A percentile compares a stretch with the other conserved stretches of the same genome.
phyloP scores from a whole-genome alignment of 805 yeast species.

The Candida silvicultrix region DNA sequence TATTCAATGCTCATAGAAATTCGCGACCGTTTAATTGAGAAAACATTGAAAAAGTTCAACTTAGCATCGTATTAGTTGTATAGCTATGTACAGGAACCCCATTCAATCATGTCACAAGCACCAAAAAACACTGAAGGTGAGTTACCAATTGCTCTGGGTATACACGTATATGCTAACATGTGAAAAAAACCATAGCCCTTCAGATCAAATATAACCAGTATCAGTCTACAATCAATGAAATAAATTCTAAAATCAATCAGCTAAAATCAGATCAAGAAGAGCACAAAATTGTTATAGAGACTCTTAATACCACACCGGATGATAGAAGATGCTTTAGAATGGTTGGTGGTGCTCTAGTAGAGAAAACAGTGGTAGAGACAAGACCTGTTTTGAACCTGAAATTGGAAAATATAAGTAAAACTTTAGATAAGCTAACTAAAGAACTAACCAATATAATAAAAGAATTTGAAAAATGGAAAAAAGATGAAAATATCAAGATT shows the following conservation, averaged over 20 bases:
- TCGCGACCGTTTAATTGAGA: too few species aligned
- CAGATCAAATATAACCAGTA: slow-evolving; percentile 47
- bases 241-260: slow-evolving; percentile 40
- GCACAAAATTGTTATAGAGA: slow-evolving; percentile 49
- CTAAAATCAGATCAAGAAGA: slow-evolving; percentile 43
- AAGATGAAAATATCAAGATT: slow-evolving; percentile 32
- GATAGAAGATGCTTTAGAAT: slow-evolving; percentile 82
- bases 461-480: slow-evolving; percentile 39
- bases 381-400: slow-evolving; percentile 55
- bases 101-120: background rate
- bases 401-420: slow-evolving; percentile 36
- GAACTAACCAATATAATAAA: slow-evolving; percentile 28
- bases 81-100: too few species aligned
- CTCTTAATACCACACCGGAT: slow-evolving; percentile 42
- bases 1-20: too few species aligned
- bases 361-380: slow-evolving; percentile 76
- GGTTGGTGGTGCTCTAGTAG: slow-evolving; percentile 91
- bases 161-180: background rate
- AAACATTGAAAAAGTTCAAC: background rate
- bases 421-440: slow-evolving; percentile 25
- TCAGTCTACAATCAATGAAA: slow-evolving; percentile 40
- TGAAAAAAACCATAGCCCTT: slow-evolving; percentile 22
- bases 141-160: background rate
- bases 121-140: background rate
- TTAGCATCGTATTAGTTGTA: background rate